A percentile compares a stretch with the other conserved stretches of the same genome.
These are phyloP conservation scores for Russula lepida DNA, from an alignment of 768 basidiomycete species.

Conservation along the genomic window DNA sequence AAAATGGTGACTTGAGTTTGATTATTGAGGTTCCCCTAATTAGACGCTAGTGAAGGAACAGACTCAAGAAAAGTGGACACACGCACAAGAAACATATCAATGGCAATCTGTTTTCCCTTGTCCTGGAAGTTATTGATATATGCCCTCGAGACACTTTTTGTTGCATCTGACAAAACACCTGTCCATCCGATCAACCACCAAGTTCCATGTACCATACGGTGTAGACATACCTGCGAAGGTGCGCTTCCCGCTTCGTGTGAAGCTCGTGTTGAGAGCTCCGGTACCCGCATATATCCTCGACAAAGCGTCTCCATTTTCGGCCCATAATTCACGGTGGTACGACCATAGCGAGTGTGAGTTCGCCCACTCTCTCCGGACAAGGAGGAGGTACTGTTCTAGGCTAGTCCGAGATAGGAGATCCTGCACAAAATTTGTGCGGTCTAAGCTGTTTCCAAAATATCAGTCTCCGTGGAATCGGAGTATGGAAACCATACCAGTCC, in stretches of 20 bases:
- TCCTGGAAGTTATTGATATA: conserved; percentile 99
- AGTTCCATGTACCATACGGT: background rate
- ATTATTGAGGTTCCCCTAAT: conserved; percentile 88
- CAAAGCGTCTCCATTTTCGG: conserved; percentile 90
- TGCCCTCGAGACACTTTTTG: conserved; percentile 90
- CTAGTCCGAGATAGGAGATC: conserved; percentile 83
- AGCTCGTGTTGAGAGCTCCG: conserved; percentile 90
- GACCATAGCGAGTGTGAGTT: conserved; percentile 66
- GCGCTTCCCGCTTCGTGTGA: conserved; percentile 89
- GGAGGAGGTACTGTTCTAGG: conserved; percentile 73
- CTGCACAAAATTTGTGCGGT: conserved; percentile 96
- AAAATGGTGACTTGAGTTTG: conserved; percentile 86
- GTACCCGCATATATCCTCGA: conserved; percentile 93
- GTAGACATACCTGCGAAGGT: conserved; percentile 63
- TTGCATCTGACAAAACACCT: conserved; percentile 92
- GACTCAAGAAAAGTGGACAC: background rate
- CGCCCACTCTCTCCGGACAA: conserved; percentile 72
- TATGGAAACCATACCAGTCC: conserved; percentile 56
- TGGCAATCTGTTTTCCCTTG: conserved; percentile 85
- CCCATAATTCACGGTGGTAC: conserved; percentile 91
- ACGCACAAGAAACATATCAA: conserved; percentile 88
- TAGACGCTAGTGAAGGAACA: background rate
- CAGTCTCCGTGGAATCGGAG: background rate
- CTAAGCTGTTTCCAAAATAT: conserved; percentile 50
- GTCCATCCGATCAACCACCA: background rate